Evolutionary conservation across 2,329 filamentous ascomycete species (phyloP).

Genomic region (Neophaeococcomyces aloes): DNA sequence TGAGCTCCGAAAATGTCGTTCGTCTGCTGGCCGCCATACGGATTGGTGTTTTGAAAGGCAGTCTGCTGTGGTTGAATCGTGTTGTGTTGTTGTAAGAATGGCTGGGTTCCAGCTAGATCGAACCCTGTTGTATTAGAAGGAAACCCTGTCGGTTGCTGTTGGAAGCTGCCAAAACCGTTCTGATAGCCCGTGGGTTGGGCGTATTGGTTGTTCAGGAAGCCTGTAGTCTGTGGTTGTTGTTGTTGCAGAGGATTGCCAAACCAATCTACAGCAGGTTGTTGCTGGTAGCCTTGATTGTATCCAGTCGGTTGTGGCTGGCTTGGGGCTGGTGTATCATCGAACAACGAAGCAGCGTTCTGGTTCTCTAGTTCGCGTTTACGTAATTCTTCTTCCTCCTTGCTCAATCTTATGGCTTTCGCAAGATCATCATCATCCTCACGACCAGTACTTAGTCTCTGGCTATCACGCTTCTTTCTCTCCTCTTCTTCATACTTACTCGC

Average conservation of each 20-base stretch:
- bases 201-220: constrained; percentile 57
- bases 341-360: constrained; percentile 73
- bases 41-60: constrained; percentile 46
- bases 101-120: constrained; percentile 34
- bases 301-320: constrained; percentile 70
- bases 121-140: constrained; percentile 46
- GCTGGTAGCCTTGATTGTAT: constrained; percentile 94
- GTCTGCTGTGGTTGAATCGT: constrained; percentile 50
- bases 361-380: constrained; percentile 79
- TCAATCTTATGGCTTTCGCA: constrained; percentile 87
- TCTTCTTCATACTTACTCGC: constrained; percentile 94
- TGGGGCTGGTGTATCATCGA: constrained; percentile 63
- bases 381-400: constrained; percentile 79
- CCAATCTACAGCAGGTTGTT: constrained; percentile 92
- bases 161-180: constrained; percentile 61
- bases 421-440: constrained; percentile 82
- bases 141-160: constrained; percentile 52
- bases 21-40: constrained; percentile 47
- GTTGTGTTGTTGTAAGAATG: constrained; percentile 40
- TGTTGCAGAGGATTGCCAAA: constrained; percentile 88
- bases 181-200: constrained; percentile 65
- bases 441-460: constrained; percentile 31
- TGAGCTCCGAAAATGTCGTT: constrained; percentile 28
- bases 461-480: constrained; percentile 62
- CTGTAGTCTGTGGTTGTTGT: constrained; percentile 58